Percentiles rank a stretch among this genome's conserved stretches.
These are phyloP conservation scores for Austroboletus eburneus DNA, from an alignment of 768 basidiomycete genomes.

Conservation along the genomic window DNA sequence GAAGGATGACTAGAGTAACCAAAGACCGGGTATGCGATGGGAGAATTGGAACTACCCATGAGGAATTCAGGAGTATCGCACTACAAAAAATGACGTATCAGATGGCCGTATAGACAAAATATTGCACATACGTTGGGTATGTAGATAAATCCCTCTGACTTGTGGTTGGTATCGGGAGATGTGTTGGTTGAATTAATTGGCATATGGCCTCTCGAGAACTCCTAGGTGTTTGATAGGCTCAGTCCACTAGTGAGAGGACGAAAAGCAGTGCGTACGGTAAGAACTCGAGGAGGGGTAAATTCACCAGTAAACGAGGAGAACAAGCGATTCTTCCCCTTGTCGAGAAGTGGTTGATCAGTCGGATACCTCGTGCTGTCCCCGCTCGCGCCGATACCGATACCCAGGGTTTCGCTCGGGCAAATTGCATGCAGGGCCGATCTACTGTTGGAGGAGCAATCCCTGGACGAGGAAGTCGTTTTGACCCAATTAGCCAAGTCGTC, in stretches of 20 bases:
- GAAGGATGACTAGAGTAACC: conserved; percentile 29
- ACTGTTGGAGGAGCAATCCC: background rate
- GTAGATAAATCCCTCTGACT: conserved; percentile 27
- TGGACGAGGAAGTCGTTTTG: conserved; percentile 16
- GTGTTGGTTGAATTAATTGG: background rate
- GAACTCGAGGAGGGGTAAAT: background rate
- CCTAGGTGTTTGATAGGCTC: conserved; percentile 9
- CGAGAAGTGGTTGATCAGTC: background rate
- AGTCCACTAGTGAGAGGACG: background rate
- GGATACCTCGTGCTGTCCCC: background rate
- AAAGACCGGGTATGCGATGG: conserved; percentile 26
- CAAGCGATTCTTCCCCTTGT: conserved; percentile 25
- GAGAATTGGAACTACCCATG: conserved; percentile 29
- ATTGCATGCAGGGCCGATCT: background rate
- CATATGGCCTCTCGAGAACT: background rate
- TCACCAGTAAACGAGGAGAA: conserved; percentile 1
- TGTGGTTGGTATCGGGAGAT: background rate
- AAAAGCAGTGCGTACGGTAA: conserved; percentile 12
- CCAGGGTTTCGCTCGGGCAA: background rate
- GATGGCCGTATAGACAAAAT: background rate
- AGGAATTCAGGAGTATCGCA: conserved; percentile 29
- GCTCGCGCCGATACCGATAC: background rate
- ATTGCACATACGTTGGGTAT: conserved; percentile 18
- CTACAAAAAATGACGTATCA: conserved; percentile 6
- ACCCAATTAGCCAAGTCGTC: conserved; percentile 29